These are phyloP conservation scores for Ustilago hordei DNA, from an alignment of 1,284 basidiomycete genomes.

Conservation along the genomic window DNA sequence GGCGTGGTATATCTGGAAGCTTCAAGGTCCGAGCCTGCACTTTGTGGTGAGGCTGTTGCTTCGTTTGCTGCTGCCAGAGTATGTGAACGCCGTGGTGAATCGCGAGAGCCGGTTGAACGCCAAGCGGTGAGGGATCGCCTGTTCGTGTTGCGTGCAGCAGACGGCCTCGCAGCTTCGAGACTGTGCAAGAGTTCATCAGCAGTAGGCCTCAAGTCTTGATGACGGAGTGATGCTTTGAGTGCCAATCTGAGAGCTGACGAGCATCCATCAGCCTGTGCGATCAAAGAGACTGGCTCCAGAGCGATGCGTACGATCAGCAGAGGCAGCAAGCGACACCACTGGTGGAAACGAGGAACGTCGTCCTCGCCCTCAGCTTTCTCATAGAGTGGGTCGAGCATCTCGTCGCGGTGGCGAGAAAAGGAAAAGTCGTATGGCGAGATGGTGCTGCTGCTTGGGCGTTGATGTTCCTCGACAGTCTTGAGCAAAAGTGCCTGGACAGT, in stretches of 20 bases:
- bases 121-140: background rate
- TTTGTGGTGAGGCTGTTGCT: slow-evolving; percentile 12
- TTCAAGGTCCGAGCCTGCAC: slow-evolving; percentile 22
- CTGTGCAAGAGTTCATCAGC: slow-evolving; percentile 38
- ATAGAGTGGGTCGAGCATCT: slow-evolving; percentile 51
- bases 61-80: slow-evolving; percentile 3
- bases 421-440: slow-evolving; percentile 62
- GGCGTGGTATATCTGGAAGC: slow-evolving; percentile 30
- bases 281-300: slow-evolving; percentile 32
- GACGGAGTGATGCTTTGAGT: slow-evolving; percentile 39
- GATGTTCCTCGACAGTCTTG: slow-evolving; percentile 34
- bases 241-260: slow-evolving; percentile 26
- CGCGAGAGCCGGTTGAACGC: background rate
- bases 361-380: slow-evolving; percentile 43
- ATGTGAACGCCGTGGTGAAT: background rate
- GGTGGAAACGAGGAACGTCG: slow-evolving; percentile 56
- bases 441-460: slow-evolving; percentile 46
- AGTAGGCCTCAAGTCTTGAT: slow-evolving; percentile 49
- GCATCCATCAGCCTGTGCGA: slow-evolving; percentile 24
- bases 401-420: slow-evolving; percentile 50
- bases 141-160: background rate
- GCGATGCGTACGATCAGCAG: slow-evolving; percentile 50
- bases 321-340: slow-evolving; percentile 55
- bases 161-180: slow-evolving; percentile 12
- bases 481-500: slow-evolving; percentile 53